Conservation (phyloP, 805 yeast genomes). For the Sugiyamaella valdiviana region DNA sequence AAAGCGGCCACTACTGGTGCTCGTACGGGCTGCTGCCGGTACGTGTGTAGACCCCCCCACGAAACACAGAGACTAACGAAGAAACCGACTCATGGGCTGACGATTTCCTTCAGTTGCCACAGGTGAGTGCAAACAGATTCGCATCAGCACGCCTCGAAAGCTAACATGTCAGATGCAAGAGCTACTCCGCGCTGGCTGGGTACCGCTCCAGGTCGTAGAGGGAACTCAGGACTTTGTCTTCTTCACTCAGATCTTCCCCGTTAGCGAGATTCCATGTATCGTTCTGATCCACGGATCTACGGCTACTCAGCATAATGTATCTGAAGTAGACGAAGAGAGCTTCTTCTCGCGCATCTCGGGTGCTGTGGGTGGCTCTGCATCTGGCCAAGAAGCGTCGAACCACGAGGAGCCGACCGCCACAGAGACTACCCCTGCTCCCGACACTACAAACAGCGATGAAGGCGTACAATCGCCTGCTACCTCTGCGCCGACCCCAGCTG, state of each 20-base stretch:
- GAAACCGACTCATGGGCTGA: conserved; percentile 6
- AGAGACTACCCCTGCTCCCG: neutral
- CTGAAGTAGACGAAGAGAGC: conserved; percentile 26
- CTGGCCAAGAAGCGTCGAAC: too few relatives aligned
- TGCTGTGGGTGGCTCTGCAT: neutral
- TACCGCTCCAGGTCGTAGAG: conserved; percentile 38
- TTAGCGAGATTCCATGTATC: conserved; percentile 48
- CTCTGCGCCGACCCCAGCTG: neutral
- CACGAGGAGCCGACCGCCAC: too few relatives aligned
- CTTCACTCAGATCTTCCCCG: conserved; percentile 53
- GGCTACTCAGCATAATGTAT: conserved; percentile 40
- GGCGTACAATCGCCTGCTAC: conserved; percentile 4
- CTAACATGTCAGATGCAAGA: neutral
- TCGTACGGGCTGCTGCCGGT: conserved; percentile 9
- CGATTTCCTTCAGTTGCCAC: neutral
- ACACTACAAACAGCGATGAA: neutral
- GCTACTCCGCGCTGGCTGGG: conserved; percentile 18
- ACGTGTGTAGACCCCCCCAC: neutral
- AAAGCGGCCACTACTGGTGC: conserved; percentile 17
- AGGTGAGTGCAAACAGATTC: neutral
- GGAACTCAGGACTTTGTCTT: conserved; percentile 40
- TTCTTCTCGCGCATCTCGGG: conserved; percentile 1
- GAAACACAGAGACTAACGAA: neutral
- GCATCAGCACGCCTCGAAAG: neutral
- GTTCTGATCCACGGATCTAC: conserved; percentile 47